Base-by-base conservation (phyloP, 768 basidiomycete species). In the Lepiota venenata region DNA sequence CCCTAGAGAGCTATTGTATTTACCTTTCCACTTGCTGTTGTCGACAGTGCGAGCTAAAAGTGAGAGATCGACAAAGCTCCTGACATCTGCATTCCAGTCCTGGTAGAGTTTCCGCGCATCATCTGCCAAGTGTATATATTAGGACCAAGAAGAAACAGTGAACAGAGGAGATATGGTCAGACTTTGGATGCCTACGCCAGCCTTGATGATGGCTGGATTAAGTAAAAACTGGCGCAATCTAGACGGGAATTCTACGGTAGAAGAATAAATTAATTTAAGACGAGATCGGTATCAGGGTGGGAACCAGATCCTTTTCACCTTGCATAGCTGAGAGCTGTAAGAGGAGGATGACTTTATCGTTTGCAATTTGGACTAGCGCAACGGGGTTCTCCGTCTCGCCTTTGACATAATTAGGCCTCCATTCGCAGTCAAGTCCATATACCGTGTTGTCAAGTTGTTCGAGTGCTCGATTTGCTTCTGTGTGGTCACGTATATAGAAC, bases 381-480 rank as follows among this genome's bases (percentile, higher is more conserved):
- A 88, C 84, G 20, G 77, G 85, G 62, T 91, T 87, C 66, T 84
- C 79, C 22, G 68, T 61, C 21, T 68, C 63, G 16, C 84, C 82
- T 62, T 80, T 83, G 43, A 59, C 57, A 60, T 69, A 83, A 16
- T 62, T 80, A 0, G 91, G 91, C 56, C 77, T 82, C 89, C 91
- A 92, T 68, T 93, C 91, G 36, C 89, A 72, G 63, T 93, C 91
- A 58, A 92, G 83, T 22, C 91, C 91, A 47, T 81, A 70, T 21
- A 73, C 61, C 15, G 70, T 71, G 32, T 56, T 41, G 21, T 59
- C 57, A 10, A 79, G 40, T 0, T 56, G 60, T 0, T 69, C 57
- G 14, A 74, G 59, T 21, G 60, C 63, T 14, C 16, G 16, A 40
- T 76, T 69, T 6, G 77, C 75, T 21, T 66, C 56, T 10, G 59